Percentiles rank a stretch among this genome's conserved stretches.
phyloP scores from a whole-genome alignment of 805 yeast genomes.

The Candida stauntonica region DNA sequence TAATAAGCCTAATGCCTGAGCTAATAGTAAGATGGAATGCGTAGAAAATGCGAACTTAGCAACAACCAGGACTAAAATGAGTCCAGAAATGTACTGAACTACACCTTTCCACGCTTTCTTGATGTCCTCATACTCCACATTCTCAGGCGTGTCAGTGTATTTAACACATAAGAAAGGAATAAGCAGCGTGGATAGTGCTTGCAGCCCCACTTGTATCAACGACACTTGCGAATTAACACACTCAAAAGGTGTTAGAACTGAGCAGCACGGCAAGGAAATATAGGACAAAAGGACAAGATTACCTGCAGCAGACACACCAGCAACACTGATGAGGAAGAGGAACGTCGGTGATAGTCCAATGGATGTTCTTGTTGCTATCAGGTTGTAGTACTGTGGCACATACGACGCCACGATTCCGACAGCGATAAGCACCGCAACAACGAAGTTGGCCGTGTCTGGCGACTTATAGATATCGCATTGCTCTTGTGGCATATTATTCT shows the following conservation, averaged over 20 bases:
- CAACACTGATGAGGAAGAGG: slow-evolving; percentile 62
- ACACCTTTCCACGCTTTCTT: slow-evolving; percentile 39
- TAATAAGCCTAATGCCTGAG: slow-evolving; percentile 58
- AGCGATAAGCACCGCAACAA: slow-evolving; percentile 49
- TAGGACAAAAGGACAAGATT: slow-evolving; percentile 61
- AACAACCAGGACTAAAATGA: slow-evolving; percentile 33
- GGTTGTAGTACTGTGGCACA: slow-evolving; percentile 67
- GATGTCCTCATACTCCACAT: slow-evolving; percentile 37
- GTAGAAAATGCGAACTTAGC: slow-evolving; percentile 24
- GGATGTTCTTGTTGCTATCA: slow-evolving; percentile 53
- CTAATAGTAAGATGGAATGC: slow-evolving; percentile 33
- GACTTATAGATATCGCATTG: slow-evolving; percentile 23
- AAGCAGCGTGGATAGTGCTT: slow-evolving; percentile 53
- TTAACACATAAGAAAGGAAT: slow-evolving; percentile 53
- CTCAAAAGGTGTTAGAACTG: slow-evolving; percentile 42
- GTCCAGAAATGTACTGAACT: slow-evolving; percentile 30
- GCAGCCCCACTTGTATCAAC: slow-evolving; percentile 60
- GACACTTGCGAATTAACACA: slow-evolving; percentile 66
- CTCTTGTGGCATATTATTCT: neutral
- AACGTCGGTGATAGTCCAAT: slow-evolving; percentile 78
- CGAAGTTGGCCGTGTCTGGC: slow-evolving; percentile 48
- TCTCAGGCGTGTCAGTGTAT: slow-evolving; percentile 41
- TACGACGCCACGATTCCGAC: slow-evolving; percentile 68
- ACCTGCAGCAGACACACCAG: slow-evolving; percentile 63
- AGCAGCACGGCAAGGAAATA: slow-evolving; percentile 61